Conservation (phyloP, 2,329 filamentous ascomycete genomes). For the Pseudogymnoascus sp. region DNA sequence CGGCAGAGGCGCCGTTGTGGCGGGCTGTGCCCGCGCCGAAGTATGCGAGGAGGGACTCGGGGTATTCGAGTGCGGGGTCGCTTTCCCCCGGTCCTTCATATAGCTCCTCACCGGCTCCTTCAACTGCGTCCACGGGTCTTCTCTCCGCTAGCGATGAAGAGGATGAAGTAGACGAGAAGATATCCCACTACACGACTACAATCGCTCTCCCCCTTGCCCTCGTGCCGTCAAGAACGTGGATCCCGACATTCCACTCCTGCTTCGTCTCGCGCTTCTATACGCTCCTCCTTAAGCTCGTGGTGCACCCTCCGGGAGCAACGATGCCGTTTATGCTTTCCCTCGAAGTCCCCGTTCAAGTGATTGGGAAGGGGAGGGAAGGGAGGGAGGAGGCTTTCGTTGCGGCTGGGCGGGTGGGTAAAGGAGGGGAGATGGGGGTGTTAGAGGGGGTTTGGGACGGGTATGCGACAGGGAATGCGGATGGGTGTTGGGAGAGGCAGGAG, state of each 20-base stretch:
- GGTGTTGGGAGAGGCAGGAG: not conserved
- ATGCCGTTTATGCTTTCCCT: not conserved
- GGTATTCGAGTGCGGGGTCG: slow-evolving; percentile 17
- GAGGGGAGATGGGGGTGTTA: not conserved
- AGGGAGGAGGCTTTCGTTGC: not conserved
- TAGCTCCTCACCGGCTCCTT: not conserved
- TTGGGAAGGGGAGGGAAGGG: not conserved
- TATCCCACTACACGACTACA: slow-evolving; percentile 44
- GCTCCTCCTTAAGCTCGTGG: slow-evolving; percentile 41
- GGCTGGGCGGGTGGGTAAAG: not conserved
- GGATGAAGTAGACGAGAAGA: not conserved
- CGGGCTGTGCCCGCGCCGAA: slow-evolving; percentile 13
- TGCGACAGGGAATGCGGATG: not conserved
- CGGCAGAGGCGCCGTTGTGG: not conserved
- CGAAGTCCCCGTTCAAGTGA: not conserved
- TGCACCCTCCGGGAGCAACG: not conserved
- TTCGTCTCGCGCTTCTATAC: slow-evolving; percentile 56
- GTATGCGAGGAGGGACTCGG: slow-evolving; percentile 21
- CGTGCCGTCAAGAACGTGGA: slow-evolving; percentile 49
- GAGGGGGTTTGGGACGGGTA: not conserved
- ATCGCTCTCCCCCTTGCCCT: slow-evolving; percentile 56
- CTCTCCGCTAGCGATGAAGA: not conserved
- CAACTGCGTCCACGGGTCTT: not conserved
- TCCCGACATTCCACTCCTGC: slow-evolving; percentile 64
- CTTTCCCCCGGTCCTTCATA: not conserved